These are phyloP conservation scores for Coleophoma eucalyptorum DNA, from an alignment of 2,329 filamentous ascomycete genomes.

Conservation along the genomic window DNA sequence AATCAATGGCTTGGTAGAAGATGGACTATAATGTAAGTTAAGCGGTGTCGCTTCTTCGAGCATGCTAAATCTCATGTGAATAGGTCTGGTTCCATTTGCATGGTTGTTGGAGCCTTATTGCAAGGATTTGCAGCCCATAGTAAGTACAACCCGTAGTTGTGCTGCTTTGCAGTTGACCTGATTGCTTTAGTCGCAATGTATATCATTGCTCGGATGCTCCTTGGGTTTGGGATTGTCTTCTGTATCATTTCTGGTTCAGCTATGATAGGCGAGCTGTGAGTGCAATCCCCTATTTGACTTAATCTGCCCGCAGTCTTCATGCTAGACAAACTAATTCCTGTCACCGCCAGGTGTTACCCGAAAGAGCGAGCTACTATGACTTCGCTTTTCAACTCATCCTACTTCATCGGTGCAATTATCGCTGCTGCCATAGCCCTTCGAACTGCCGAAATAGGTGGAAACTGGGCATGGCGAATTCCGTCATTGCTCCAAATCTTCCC, in stretches of 20 bases:
- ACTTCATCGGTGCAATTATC: conserved; percentile 42
- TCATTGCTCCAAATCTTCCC: conserved; percentile 34
- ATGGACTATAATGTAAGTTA: conserved; percentile 44
- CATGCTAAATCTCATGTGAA: neutral
- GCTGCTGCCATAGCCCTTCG: conserved; percentile 39
- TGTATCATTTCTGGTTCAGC: conserved; percentile 48
- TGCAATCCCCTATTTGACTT: neutral
- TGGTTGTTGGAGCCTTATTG: conserved; percentile 50
- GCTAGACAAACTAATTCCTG: neutral
- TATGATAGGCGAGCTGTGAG: conserved; percentile 47
- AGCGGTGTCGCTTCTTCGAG: neutral
- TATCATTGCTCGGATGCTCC: conserved; percentile 46
- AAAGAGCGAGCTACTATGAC: conserved; percentile 49
- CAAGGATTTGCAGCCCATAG: conserved; percentile 38
- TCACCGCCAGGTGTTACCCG: conserved; percentile 31
- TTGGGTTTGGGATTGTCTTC: conserved; percentile 49
- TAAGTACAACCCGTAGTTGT: conserved; percentile 27
- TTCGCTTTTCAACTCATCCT: conserved; percentile 50
- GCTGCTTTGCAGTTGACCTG: conserved; percentile 23
- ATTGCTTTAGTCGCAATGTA: conserved; percentile 41
- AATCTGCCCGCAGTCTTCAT: neutral
- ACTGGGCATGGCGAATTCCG: conserved; percentile 37
- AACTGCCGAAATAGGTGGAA: conserved; percentile 35
- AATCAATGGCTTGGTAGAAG: conserved; percentile 45
- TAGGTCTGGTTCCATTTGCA: conserved; percentile 44